Evolutionary conservation across 75 land plant species (phyloP).

Genomic region (Azolla pinnata): DNA sequence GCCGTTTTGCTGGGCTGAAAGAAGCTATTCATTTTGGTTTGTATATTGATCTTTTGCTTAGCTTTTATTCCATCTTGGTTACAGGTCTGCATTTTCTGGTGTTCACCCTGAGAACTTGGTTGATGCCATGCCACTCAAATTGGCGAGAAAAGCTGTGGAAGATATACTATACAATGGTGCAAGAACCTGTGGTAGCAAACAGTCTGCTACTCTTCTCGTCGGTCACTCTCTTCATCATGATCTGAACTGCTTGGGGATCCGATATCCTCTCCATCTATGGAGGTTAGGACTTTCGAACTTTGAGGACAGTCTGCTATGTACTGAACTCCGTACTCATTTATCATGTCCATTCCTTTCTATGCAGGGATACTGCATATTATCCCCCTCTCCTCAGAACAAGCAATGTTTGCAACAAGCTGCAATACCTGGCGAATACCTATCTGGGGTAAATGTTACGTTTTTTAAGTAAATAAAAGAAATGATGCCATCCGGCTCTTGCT

Average conservation of each 20-base stretch:
- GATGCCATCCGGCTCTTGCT: too few species aligned
- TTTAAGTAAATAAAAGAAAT: too few species aligned
- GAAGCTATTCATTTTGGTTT: background rate
- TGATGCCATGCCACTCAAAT: conserved; percentile 50
- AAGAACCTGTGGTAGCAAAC: conserved; percentile 14
- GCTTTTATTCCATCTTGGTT: background rate
- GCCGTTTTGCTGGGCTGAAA: background rate
- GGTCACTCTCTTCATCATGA: conserved; percentile 70
- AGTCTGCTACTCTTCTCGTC: conserved; percentile 45
- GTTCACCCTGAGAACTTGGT: conserved; percentile 40
- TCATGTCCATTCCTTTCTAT: too few species aligned
- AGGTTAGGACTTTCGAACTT: conserved; percentile 43
- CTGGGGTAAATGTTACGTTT: conserved; percentile 45
- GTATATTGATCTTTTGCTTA: background rate
- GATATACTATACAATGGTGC: conserved; percentile 48
- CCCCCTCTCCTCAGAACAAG: conserved; percentile 77
- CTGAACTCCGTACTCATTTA: too few species aligned
- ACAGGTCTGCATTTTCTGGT: conserved; percentile 53
- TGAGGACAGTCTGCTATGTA: too few species aligned
- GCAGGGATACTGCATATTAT: conserved; percentile 82
- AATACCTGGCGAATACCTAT: conserved; percentile 65
- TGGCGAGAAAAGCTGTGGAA: conserved; percentile 34
- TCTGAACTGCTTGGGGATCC: conserved; percentile 41
- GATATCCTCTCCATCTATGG: conserved; percentile 48
- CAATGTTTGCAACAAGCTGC: conserved; percentile 80